phyloP scores from a whole-genome alignment of 352 stramenopile species.

The Globisporangium okanoganense region DNA sequence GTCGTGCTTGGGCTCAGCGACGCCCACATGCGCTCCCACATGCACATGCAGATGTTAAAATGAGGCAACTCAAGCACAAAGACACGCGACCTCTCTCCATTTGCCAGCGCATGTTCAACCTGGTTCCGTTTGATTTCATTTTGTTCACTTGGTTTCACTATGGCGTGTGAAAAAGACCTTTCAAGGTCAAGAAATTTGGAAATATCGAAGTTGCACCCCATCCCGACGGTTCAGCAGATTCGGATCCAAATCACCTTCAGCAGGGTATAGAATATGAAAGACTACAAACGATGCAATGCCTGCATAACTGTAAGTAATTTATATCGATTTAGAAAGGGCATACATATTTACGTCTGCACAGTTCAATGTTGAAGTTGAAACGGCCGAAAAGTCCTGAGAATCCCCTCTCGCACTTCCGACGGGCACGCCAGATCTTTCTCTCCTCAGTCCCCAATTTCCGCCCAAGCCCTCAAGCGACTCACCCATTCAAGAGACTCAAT shows the following conservation, averaged over 20 bases:
- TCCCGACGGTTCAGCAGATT: slow-evolving; percentile 1
- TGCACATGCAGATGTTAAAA: too few species aligned
- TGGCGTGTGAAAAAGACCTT: not conserved
- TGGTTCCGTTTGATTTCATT: not conserved
- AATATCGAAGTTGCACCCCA: slow-evolving; percentile 1
- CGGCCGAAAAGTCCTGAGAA: not conserved
- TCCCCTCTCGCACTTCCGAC: not conserved
- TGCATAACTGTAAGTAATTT: not conserved
- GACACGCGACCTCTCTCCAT: not conserved
- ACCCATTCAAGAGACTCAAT: not conserved
- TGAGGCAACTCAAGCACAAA: not conserved
- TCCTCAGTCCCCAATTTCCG: slow-evolving; percentile 1
- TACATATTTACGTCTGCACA: not conserved
- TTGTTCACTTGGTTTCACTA: slow-evolving; percentile 5
- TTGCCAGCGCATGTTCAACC: not conserved
- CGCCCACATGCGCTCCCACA: too few species aligned
- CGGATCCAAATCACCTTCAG: not conserved
- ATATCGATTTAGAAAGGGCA: not conserved
- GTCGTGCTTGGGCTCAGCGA: too few species aligned
- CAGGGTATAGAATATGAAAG: not conserved
- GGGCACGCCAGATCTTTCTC: not conserved
- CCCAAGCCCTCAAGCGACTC: not conserved
- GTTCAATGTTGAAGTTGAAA: slow-evolving; percentile 6
- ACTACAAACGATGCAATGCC: not conserved
- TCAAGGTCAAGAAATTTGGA: not conserved